phyloP scores from a whole-genome alignment of 2,329 filamentous ascomycete species.

The Exserohilum turcica region DNA sequence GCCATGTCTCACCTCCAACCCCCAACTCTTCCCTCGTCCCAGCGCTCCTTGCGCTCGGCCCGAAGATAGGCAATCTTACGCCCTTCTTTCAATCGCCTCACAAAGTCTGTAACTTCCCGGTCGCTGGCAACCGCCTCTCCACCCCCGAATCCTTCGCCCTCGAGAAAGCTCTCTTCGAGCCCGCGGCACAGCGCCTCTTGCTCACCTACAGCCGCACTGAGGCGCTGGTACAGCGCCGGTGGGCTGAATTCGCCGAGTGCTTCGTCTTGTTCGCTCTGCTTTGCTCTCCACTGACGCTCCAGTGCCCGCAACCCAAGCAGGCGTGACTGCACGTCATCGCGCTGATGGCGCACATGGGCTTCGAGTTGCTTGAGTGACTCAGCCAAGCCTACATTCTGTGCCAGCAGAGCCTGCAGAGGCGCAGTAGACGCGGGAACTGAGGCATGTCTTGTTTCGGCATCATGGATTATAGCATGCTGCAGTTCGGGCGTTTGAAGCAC shows the following conservation, averaged over 20 bases:
- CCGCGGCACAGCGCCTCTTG: conserved; percentile 81
- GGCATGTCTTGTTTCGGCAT: conserved; percentile 70
- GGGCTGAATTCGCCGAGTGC: conserved; percentile 85
- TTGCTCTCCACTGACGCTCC: conserved; percentile 89
- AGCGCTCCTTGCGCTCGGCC: conserved; percentile 85
- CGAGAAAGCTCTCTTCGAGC: conserved; percentile 91
- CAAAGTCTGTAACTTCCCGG: conserved; percentile 84
- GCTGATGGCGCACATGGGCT: conserved; percentile 62
- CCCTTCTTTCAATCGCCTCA: conserved; percentile 78
- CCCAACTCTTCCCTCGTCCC: conserved; percentile 94
- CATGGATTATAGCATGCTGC: conserved; percentile 74
- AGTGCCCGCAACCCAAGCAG: conserved; percentile 82
- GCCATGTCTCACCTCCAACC: conserved; percentile 71
- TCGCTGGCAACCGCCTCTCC: conserved; percentile 65
- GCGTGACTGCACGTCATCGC: conserved; percentile 76
- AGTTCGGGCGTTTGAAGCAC: conserved; percentile 69
- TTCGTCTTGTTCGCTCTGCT: conserved; percentile 86
- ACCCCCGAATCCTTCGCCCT: conserved; percentile 57
- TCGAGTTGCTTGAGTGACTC: conserved; percentile 66
- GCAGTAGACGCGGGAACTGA: conserved; percentile 70
- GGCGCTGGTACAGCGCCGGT: conserved; percentile 80
- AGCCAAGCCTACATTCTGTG: conserved; percentile 74
- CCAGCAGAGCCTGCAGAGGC: conserved; percentile 67
- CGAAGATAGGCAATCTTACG: conserved; percentile 78
- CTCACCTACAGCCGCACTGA: conserved; percentile 77